Base-by-base conservation (phyloP, 2,329 filamentous ascomycete genomes). In the Talaromyces amestolkiae region DNA sequence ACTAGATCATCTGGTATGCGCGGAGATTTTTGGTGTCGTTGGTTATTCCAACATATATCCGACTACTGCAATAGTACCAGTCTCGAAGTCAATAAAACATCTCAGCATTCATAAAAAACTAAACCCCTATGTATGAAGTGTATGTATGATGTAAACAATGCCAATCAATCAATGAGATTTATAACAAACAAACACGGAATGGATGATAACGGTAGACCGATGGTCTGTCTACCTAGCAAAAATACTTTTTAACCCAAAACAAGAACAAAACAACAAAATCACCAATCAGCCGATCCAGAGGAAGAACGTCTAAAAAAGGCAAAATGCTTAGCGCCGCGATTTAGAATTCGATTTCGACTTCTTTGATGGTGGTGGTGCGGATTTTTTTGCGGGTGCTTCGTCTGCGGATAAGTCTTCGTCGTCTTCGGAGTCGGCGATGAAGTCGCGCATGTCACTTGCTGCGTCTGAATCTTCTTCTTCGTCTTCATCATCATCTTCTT, bases 401-500 rank as follows among this genome's bases (percentile, higher is more conserved):
- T 73, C 74, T 22, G 76, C 74, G 27, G 73, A 76, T 27, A 71
- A 69, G 24, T 82, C 75, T 24, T 76, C 79, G 11, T 80, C 78
- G 9, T 79, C 78, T 45, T 84, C 82, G 2, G 78, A 80, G 64
- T 83, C 80, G 6, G 80, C 78, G 59, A 83, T 77, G 69, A 81
- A 79, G 60, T 83, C 81, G 13, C 24, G 41, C 61, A 66, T 64
- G n/a, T 64, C 85, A 66, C 89, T 88, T 7, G 88, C 87, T 31
- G 86, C 83, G 63, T 88, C 83, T 58, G 87, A 85, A 10, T 86
- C 84, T 66, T 87, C 87, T 7, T 89, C 87, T 2, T 88, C 83
- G 60, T 86, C 79, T 2, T 88, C 83, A 61, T 86, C 79, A 2
- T 85, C 85, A 66, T 88, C 86, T 19, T 88, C 84, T 65, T 87